These are phyloP conservation scores for Cladophialophora chaetospira DNA, from an alignment of 2,329 filamentous ascomycete species.

Conservation along the genomic window DNA sequence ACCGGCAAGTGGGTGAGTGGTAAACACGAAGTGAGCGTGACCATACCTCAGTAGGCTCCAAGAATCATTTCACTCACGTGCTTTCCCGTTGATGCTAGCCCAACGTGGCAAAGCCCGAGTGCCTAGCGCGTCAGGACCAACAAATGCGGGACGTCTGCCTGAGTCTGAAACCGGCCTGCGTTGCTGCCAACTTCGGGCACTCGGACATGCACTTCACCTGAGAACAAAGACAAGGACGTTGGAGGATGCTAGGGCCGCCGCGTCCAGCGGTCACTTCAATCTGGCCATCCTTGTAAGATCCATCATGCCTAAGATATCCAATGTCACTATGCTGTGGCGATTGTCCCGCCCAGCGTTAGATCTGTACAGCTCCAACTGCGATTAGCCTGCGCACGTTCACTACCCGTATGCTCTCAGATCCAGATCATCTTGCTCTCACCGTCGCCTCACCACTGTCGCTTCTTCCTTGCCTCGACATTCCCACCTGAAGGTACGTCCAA, in stretches of 20 bases:
- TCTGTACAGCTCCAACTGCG: background rate
- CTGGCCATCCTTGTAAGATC: background rate
- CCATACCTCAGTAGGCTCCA: no score
- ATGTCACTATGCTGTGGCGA: constrained; percentile 7
- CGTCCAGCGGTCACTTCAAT: background rate
- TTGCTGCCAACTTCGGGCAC: constrained; percentile 11
- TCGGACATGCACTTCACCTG: background rate
- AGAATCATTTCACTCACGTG: no score
- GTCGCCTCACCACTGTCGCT: background rate
- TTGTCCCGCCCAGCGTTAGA: constrained; percentile 3
- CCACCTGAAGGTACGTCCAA: background rate
- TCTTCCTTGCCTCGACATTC: background rate
- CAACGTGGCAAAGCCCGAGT: background rate
- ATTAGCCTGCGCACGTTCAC: background rate
- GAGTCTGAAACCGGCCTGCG: constrained; percentile 6
- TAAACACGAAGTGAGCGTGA: constrained; percentile 3
- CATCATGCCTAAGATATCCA: constrained; percentile 17
- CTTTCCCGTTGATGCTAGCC: background rate
- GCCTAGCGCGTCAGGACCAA: background rate
- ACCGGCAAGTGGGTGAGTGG: background rate
- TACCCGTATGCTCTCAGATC: background rate
- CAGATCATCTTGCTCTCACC: constrained; percentile 8
- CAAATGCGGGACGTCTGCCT: background rate
- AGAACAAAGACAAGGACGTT: constrained; percentile 11
- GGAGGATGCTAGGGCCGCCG: background rate